Evolutionary conservation across 805 yeast genomes (phyloP).

Genomic region (Myxozyma neglecta): DNA sequence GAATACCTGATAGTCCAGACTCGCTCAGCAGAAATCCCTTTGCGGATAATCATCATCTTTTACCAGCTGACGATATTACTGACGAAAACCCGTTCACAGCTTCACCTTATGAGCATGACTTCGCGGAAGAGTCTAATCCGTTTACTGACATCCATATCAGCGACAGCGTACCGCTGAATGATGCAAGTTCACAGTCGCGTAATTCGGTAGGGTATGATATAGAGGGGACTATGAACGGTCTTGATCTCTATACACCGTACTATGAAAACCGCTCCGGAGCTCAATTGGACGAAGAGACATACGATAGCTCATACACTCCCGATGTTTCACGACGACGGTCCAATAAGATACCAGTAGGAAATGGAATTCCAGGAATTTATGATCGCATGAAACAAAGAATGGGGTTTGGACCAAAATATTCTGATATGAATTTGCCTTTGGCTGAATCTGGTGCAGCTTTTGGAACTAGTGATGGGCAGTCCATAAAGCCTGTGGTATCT

Average conservation of each 20-base stretch:
- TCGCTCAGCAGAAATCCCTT: slow-evolving; percentile 6
- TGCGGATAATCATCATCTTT: not conserved
- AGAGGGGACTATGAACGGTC: slow-evolving; percentile 6
- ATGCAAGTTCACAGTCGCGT: not conserved
- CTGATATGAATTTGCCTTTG: slow-evolving; percentile 28
- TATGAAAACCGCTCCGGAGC: slow-evolving; percentile 17
- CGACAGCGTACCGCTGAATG: not conserved
- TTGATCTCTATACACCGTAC: slow-evolving; percentile 25
- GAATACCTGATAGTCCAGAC: not conserved
- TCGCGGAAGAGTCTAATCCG: not conserved
- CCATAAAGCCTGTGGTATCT: not conserved
- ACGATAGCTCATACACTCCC: slow-evolving; percentile 1
- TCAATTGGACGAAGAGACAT: not conserved
- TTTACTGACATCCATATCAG: not conserved
- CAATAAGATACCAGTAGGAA: slow-evolving; percentile 7
- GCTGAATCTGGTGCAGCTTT: slow-evolving; percentile 20
- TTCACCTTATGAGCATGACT: not conserved
- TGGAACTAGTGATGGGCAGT: slow-evolving; percentile 9
- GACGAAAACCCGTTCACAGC: not conserved
- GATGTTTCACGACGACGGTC: slow-evolving; percentile 3
- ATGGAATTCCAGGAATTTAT: slow-evolving; percentile 18
- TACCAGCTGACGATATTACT: not conserved
- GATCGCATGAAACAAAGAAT: slow-evolving; percentile 20
- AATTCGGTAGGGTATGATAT: not conserved
- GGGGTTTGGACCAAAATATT: slow-evolving; percentile 20